Evolutionary conservation across 768 basidiomycete species (phyloP).

Genomic region (Auricularia cornea): DNA sequence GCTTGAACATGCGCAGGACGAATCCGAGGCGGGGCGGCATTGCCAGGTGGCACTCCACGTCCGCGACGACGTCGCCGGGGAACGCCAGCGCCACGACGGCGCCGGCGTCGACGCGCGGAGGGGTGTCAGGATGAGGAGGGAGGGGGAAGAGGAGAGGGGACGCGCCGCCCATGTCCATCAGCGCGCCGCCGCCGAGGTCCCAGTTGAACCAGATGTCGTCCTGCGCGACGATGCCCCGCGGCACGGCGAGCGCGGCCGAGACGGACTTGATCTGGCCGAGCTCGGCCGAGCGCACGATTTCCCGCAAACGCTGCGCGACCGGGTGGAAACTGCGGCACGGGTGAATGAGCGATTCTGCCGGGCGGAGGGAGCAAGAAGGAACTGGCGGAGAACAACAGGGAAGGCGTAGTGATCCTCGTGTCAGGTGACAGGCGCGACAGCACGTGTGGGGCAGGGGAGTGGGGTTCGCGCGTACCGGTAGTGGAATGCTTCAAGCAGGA

Average conservation of each 20-base stretch:
- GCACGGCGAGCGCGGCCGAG: slow-evolving; percentile 4
- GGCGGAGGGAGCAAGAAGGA: too few species aligned
- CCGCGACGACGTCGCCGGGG: slow-evolving; percentile 18
- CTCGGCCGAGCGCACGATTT: slow-evolving; percentile 10
- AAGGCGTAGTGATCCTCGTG: too few species aligned
- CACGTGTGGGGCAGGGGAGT: too few species aligned
- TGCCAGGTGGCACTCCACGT: slow-evolving; percentile 28
- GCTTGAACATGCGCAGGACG: slow-evolving; percentile 30
- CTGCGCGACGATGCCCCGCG: background rate
- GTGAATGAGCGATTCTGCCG: background rate
- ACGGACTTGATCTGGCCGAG: slow-evolving; percentile 11
- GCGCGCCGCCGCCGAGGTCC: slow-evolving; percentile 17
- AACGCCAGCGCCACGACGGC: slow-evolving; percentile 10
- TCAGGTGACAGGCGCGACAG: too few species aligned
- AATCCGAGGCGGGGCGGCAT: slow-evolving; percentile 23
- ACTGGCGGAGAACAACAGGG: too few species aligned
- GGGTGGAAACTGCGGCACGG: slow-evolving; percentile 15
- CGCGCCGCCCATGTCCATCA: slow-evolving; percentile 18
- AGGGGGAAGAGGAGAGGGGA: background rate
- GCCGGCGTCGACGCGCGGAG: background rate
- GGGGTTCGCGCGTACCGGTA: slow-evolving; percentile 8
- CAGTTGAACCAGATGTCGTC: slow-evolving; percentile 16
- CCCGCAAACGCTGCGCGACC: slow-evolving; percentile 9
- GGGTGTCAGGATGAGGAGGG: background rate
- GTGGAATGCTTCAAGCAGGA: slow-evolving; percentile 24